These are phyloP conservation scores for Geranomyces variabilis DNA, from an alignment of 192 early-diverging fungal genomes.

Conservation along the genomic window DNA sequence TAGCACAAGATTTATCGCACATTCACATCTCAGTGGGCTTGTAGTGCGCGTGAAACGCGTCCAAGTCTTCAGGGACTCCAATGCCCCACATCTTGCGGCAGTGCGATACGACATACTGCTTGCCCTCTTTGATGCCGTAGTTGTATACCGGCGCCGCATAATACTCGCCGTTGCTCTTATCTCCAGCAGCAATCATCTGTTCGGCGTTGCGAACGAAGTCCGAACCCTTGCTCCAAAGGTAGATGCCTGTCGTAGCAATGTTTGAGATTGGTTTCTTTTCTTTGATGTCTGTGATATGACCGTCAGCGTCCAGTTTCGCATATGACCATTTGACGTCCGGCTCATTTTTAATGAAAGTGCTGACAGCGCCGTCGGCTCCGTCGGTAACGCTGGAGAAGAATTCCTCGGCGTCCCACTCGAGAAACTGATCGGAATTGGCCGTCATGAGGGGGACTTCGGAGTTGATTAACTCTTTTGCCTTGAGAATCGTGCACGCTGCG, in stretches of 20 bases:
- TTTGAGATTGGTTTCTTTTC: slow-evolving; percentile 22
- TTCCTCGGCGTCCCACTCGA: slow-evolving; percentile 19
- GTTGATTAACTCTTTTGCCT: slow-evolving; percentile 10
- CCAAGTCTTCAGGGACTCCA: slow-evolving; percentile 23
- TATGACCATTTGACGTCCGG: slow-evolving; percentile 23
- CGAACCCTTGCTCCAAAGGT: slow-evolving; percentile 19
- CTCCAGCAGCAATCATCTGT: slow-evolving; percentile 14
- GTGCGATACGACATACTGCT: slow-evolving; percentile 3
- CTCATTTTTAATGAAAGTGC: slow-evolving; percentile 23
- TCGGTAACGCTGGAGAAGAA: not conserved
- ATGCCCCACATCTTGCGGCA: slow-evolving; percentile 23
- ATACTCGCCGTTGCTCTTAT: slow-evolving; percentile 15
- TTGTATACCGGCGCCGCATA: slow-evolving; percentile 26
- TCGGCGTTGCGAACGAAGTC: slow-evolving; percentile 13
- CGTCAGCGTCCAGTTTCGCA: slow-evolving; percentile 12
- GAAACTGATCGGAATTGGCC: slow-evolving; percentile 27
- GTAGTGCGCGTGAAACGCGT: slow-evolving; percentile 5
- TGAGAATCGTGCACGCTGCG: slow-evolving; percentile 15
- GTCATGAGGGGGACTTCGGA: slow-evolving; percentile 19
- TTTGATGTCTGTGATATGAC: slow-evolving; percentile 15
- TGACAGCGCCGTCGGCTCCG: slow-evolving; percentile 6
- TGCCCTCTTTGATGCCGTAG: slow-evolving; percentile 10
- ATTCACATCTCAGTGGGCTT: too few species aligned
- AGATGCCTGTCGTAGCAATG: slow-evolving; percentile 26
- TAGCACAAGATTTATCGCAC: too few species aligned